These are phyloP conservation scores for Jamesozyma lodderae DNA, from an alignment of 805 yeast species.

Conservation along the genomic window DNA sequence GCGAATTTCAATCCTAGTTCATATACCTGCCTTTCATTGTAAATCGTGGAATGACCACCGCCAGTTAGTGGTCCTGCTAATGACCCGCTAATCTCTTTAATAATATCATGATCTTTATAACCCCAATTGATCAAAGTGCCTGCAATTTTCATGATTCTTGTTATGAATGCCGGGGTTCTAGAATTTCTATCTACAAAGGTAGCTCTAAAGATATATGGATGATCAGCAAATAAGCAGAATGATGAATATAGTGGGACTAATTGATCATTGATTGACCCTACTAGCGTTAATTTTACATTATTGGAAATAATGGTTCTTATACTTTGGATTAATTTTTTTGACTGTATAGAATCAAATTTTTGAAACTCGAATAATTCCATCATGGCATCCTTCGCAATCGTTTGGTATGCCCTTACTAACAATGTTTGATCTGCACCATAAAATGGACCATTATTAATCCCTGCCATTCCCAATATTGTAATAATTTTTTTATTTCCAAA, in stretches of 20 bases:
- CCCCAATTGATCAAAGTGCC: conserved; percentile 71
- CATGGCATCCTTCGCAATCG: conserved; percentile 82
- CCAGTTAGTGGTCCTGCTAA: conserved; percentile 89
- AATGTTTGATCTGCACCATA: conserved; percentile 83
- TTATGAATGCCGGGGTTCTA: conserved; percentile 69
- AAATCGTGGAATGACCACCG: conserved; percentile 87
- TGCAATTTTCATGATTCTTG: conserved; percentile 63
- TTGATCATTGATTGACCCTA: conserved; percentile 91
- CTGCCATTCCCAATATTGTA: conserved; percentile 89
- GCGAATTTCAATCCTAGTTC: conserved; percentile 68
- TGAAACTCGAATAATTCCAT: conserved; percentile 84
- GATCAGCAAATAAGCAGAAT: conserved; percentile 68
- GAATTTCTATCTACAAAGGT: conserved; percentile 81
- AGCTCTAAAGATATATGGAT: conserved; percentile 84
- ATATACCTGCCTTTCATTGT: conserved; percentile 78
- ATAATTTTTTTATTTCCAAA: conserved; percentile 35
- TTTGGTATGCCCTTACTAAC: conserved; percentile 78
- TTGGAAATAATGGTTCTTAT: conserved; percentile 53
- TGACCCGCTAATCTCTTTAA: conserved; percentile 71
- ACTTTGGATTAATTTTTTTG: conserved; percentile 60
- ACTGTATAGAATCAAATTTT: conserved; percentile 60
- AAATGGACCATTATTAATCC: conserved; percentile 88
- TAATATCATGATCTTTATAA: conserved; percentile 72
- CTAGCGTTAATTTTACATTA: conserved; percentile 69
- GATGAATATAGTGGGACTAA: conserved; percentile 89